Evolutionary conservation across 2,329 filamentous ascomycete species (phyloP), one percentile per base, ranked within the genome.

Genomic region (Penicillium palitans): DNA sequence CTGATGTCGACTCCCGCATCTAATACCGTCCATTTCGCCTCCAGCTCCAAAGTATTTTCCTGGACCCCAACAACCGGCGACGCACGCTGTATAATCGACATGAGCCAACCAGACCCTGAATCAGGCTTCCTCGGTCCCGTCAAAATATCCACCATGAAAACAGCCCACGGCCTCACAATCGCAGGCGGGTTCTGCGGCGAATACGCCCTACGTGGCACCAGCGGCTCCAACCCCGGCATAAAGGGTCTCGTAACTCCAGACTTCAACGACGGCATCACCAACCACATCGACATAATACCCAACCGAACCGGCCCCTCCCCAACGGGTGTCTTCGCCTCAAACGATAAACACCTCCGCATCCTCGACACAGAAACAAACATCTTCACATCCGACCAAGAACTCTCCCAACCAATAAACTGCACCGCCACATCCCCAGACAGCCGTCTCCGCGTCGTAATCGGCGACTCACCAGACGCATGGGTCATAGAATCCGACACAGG

Each of bases 151-250:
- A 83, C 81, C 4, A 79, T 85, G 66, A 79, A 81, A 46, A 78
- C 81, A 13, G 74, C 74, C 13, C 73, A 80, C 57, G 75, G 80
- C 29, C 70, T 84, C 3, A 74, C 84, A 2, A 75, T 86, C 29
- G 82, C 81, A 10, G 84, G 84, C 13, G 82, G 83, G 7, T 85
- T 86, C 63, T 72, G 76, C 24, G 84, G 84, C 24, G 82, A 86
- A 68, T 87, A 85, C 64, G 80, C 81, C 24, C 68, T 85, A 31
- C 78, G 77, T 15, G 69, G 74, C 25, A 63, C 61, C 6, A 69
- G 70, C 8, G 75, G 72, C 0, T 73, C 80, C 55, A 82, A 83
- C 44, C 75, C 76, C 55, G 79, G 84, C 39, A 81, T 80, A 9
- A 76, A 78, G 52, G 76, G 80, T 17, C 60, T 62, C 2, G 63